Evolutionary conservation across 2,329 filamentous ascomycete species (phyloP), one percentile per base, ranked within the genome.

Genomic region (Exserohilum rostratum): DNA sequence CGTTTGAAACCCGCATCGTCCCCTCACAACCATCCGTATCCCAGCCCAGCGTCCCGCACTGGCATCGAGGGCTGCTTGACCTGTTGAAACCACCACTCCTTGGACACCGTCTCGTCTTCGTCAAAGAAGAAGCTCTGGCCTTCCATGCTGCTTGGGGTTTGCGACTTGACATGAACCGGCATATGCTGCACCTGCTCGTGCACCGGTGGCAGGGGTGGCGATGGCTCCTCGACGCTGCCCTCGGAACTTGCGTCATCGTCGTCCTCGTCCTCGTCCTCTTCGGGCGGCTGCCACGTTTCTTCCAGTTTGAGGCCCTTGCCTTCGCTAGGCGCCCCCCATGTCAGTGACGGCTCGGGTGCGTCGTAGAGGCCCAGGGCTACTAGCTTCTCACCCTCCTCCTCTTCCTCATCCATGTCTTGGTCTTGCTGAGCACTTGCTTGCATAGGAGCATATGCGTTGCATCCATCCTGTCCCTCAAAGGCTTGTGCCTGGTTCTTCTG

Each of bases 301-400:
- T 93, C 90, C 3, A 95, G 78, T 71, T 92, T 93, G 62, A 93
- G 78, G 0, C 90, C 90, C 73, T 91, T 90, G 3, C 82, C 78
- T 49, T 69, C 62, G 59, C 82, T 80, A 0, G 73, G 62, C 6
- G 62, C 57, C 82, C 42, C 87, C 74, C 15, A 90, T 72, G 22
- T 81, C 80, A 31, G 79, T 72, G 75, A 86, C 81, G 76, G 83
- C 50, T 87, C 87, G 0, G 89, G 89, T 4, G 84, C 79, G 66
- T 91, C 90, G 72, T 95, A 95, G 0, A 95, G 82, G 0, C 90
- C 90, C 83, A 95, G 88, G 17, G 90, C 90, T n/a, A 92, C 82
- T 1, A 93, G 81, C 55, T 91, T 88, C 66, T 92, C 89, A 33
- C 86, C 88, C 12, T 83, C 79, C 12, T 83, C 79, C 22, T 80